Evolutionary conservation across 768 basidiomycete species (phyloP), one percentile per base, ranked within the genome.

Genomic region (Candolleomyces eurysporus): DNA sequence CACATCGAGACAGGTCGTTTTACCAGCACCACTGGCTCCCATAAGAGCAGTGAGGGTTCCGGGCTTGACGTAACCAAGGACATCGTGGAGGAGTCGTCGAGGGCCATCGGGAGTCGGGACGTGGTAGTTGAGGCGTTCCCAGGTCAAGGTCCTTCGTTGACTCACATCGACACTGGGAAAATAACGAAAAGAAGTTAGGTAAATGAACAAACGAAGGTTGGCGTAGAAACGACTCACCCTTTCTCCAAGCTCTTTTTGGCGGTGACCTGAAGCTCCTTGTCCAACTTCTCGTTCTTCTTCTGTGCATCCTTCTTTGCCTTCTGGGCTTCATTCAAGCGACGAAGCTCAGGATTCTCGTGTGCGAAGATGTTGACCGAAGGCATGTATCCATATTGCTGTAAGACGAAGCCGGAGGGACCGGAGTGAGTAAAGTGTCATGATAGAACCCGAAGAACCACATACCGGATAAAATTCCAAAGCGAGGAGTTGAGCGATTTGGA

Each of bases 41-140:
- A 96, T 93, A 10, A 96, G 79, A 0, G 92, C 94, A 0, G 93
- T 94, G 63, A 94, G 72, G n/a, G 87, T 92, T 3, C 92, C 94
- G 10, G 94, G 94, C 66, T 88, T 89, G 48, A 92, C 90, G 68
- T 87, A 94, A 0, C 92, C 92, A 63, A 79, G 82, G 17, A 94
- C 84, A 64, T 92, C 86, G 66, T 92, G 84, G 42, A 94, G 81
- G 10, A 94, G 77, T 48, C 84, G 80, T 8, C 75, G 79, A 14
- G 77, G 79, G 8, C 89, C 89, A 26, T 81, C 81, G 0, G 84
- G 78, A 0, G 88, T 82, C 0, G 89, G 91, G 0, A 94, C 88
- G 66, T 83, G 79, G 66, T 95, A 96, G 71, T 89, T 89, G 57
- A 93, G 74, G 32, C 78, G 73, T 67, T 91, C 86, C 92, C 92